A percentile compares a stretch with the other conserved stretches of the same genome.
phyloP scores from a whole-genome alignment of 805 yeast genomes.

The Torulaspora maleeae region DNA sequence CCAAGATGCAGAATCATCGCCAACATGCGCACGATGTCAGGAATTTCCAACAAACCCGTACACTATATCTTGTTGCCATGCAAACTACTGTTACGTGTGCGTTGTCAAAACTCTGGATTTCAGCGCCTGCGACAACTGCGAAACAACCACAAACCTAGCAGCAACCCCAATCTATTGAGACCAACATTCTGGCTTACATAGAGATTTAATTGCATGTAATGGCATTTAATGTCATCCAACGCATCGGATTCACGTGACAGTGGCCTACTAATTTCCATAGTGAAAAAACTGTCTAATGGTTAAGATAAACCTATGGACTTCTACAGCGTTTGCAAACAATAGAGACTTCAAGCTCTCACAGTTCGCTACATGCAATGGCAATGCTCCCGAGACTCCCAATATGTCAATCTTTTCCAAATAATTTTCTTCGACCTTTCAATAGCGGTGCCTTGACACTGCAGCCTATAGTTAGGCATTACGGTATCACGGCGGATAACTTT shows the following conservation, averaged over 20 bases:
- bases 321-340: background rate
- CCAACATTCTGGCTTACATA: background rate
- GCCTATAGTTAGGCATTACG: background rate
- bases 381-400: background rate
- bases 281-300: background rate
- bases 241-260: background rate
- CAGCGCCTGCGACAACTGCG: conserved; percentile 16
- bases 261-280: background rate
- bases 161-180: conserved; percentile 11
- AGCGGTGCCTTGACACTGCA: background rate
- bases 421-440: background rate
- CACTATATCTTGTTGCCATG: conserved; percentile 19
- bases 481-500: background rate
- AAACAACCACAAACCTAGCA: background rate
- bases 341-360: background rate
- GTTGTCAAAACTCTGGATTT: conserved; percentile 17
- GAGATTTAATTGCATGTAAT: background rate
- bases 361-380: background rate
- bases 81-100: conserved; percentile 24
- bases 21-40: conserved; percentile 19
- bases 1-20: background rate
- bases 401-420: background rate
- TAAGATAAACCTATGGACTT: no score
- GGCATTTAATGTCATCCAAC: background rate
- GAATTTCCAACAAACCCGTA: conserved; percentile 23